Base-by-base conservation (phyloP, 306 rosid species). In the Vigna unguiculata region DNA sequence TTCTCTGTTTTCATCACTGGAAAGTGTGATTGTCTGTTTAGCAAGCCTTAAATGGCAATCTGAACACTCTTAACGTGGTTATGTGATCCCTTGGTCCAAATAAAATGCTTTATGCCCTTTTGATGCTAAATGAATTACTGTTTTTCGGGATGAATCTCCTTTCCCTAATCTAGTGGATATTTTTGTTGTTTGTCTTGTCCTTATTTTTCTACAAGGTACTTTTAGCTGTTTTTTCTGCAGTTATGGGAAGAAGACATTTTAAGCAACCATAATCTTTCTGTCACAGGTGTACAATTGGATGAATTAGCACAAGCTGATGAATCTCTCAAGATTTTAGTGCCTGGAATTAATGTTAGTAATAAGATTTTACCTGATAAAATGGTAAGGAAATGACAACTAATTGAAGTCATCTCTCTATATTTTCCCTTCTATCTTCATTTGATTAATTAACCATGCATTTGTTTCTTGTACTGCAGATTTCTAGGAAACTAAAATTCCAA, bases 401-500 rank as follows among this genome's bases (percentile, higher is more conserved):
- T 75, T 51, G 49, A 59, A 45, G 69, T 13, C 16, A 12, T 71
- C 51, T 63, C 57, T 63, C 21, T 36, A 78, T 73, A 53, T 67
- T 47, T 49, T 7, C 69, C 62, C 28, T 46, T 75, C 24, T 20
- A 14, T 79, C 36, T 19, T 62, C n/a, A 20, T 40, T 20, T 54
- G n/a, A n/a, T 60, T 51, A 71, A 46, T 73, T 67, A 45, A 20
- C 69, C 54, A 17, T 61, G 59, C 52, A 70, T 57, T 60, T 79
- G 71, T 69, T 67, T 61, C 66, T 51, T 79, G 69, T 25, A 32
- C 57, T 73, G 78, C 88, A 92, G 96, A 89, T 85, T 78, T 71
- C 87, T 51, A 87, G 87, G 86, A 92, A 88, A 80, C 81, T 90
- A 69, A 90, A 78, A 71, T 82, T 78, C 72, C 88, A 86, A 73